phyloP scores from a whole-genome alignment of 2,329 filamentous ascomycete genomes.

The Tolypocladium ovalisporum region DNA sequence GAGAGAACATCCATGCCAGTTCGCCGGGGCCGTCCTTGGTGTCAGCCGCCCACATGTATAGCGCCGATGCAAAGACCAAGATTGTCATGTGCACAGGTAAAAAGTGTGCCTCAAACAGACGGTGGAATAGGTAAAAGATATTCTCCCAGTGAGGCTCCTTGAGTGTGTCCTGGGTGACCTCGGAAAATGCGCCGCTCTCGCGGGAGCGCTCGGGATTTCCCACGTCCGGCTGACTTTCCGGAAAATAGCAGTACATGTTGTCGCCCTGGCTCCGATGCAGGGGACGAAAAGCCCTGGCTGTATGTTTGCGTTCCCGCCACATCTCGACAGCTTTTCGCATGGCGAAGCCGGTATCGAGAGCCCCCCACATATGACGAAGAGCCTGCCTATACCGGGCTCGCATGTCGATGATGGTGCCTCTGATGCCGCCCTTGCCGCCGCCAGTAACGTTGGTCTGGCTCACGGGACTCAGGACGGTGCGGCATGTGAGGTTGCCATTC shows the following conservation, averaged over 20 bases:
- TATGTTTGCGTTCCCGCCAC: conserved; percentile 47
- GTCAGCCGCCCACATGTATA: conserved; percentile 47
- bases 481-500: conserved; percentile 55
- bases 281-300: conserved; percentile 41
- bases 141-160: conserved; percentile 42
- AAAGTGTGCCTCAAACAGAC: conserved; percentile 66
- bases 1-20: conserved; percentile 46
- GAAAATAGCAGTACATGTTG: conserved; percentile 34
- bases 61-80: conserved; percentile 48
- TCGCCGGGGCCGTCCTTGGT: conserved; percentile 38
- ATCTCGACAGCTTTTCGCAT: conserved; percentile 46
- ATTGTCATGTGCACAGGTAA: conserved; percentile 58
- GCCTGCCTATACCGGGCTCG: conserved; percentile 61
- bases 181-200: conserved; percentile 44
- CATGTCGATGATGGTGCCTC: conserved; percentile 46
- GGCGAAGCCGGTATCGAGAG: conserved; percentile 57
- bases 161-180: conserved; percentile 40
- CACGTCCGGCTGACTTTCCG: conserved; percentile 29
- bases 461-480: conserved; percentile 55
- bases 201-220: conserved; percentile 26
- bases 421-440: conserved; percentile 40
- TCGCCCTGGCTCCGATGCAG: conserved; percentile 39
- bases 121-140: conserved; percentile 48
- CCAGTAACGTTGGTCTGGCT: conserved; percentile 64
- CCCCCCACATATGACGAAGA: conserved; percentile 66